Evolutionary conservation across 495 filamentous ascomycete species (phyloP).

Genomic region (Neurospora sp.): DNA sequence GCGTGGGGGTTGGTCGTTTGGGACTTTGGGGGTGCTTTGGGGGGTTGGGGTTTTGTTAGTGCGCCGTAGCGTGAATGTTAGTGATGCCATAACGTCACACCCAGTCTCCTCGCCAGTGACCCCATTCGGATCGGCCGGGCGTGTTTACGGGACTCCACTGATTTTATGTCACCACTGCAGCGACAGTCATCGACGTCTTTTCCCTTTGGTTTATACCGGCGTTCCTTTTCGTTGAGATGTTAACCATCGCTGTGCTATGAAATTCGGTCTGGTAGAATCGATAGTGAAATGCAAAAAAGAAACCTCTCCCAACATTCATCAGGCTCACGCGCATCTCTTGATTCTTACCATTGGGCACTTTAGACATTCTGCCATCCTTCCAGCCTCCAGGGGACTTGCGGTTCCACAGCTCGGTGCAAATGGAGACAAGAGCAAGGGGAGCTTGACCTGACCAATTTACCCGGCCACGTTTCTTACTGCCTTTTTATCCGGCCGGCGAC

Average conservation of each 20-base stretch:
- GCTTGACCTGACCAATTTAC: neutral
- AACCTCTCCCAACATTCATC: neutral
- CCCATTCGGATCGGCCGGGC: neutral
- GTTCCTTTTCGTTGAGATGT: too few relatives aligned
- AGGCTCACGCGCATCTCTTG: neutral
- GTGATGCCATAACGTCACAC: neutral
- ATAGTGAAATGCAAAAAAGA: neutral
- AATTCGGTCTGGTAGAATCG: neutral
- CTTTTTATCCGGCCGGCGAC: neutral
- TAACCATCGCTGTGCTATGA: too few relatives aligned
- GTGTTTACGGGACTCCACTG: neutral
- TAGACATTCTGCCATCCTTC: neutral
- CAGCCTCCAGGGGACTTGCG: neutral
- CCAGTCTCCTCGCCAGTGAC: neutral
- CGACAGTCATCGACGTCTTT: neutral
- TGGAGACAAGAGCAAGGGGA: neutral
- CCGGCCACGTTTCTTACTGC: neutral
- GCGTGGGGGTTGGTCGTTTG: neutral
- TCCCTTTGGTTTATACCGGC: neutral
- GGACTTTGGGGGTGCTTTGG: neutral
- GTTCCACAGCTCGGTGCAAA: neutral
- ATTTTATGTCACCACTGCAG: neutral
- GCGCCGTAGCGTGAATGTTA: neutral
- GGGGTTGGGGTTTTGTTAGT: neutral
- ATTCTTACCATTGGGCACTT: neutral